Evolutionary conservation across 495 filamentous ascomycete species (phyloP), one percentile per base, ranked within the genome.

Genomic region (Lepidopterella palustris): DNA sequence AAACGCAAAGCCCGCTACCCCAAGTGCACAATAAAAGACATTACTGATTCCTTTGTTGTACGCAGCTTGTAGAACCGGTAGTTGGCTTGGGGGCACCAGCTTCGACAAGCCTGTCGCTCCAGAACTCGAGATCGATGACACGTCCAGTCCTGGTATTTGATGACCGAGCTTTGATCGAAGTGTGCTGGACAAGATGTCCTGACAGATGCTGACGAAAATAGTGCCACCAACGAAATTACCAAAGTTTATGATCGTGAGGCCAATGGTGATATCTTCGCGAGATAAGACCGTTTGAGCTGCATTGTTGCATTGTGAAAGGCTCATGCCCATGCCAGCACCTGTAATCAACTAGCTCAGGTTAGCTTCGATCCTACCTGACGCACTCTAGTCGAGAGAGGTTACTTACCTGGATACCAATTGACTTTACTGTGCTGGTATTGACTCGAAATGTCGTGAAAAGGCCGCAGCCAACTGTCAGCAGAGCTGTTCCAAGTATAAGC

Each of bases 401-500:
- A 8, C 39, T 42, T 42, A 84, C 77, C 64, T 92, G 88, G 61
- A 84, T 92, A 0, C 90, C 88, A 57, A 92, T 87, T 90, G 90
- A 95, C 24, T 68, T 73, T 0, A 71, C 61, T 15, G 74, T 59
- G 9, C 70, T 65, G 0, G 82, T 84, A 66, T 82, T 73, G 0
- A 79, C 71, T 11, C 77, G 62, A 20, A 87, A 83, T 0, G 84
- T 92, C 0, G 78, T 80, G 3, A 92, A 67, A 3, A 95, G 76
- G 0, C 89, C 91, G 2, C 78, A 80, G 18, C 88, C 90, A 64
- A 92, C 73, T 5, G 86, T 67, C 39, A 77, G 70, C 21, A 95
- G 49, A 25, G 84, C 71, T 3, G 83, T 72, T 0, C 81, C 78
- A 25, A 77, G 53, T 49, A 87, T 77, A 77, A 92, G 84, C 66